Conservation (phyloP, 345 rosid species). For the Hypericum androsaemum region DNA sequence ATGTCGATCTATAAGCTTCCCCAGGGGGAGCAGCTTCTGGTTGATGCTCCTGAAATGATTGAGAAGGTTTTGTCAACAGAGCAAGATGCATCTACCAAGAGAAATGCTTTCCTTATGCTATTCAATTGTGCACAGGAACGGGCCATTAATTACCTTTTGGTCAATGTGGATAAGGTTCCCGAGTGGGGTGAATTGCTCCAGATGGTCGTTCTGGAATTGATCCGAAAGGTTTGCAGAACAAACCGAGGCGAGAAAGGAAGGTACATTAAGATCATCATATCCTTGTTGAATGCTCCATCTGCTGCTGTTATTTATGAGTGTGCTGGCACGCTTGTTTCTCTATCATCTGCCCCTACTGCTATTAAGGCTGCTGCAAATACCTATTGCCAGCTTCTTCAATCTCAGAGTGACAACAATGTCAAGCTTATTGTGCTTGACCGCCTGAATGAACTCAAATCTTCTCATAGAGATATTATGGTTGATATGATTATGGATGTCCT, state of each 20-base stretch:
- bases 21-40: conserved; percentile 60
- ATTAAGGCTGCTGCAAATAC: conserved; percentile 78
- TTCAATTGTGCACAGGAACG: conserved; percentile 63
- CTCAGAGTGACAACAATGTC: conserved; percentile 87
- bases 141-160: conserved; percentile 51
- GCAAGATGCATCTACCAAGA: conserved; percentile 65
- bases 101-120: conserved; percentile 78
- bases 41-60: conserved; percentile 71
- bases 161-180: conserved; percentile 53
- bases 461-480: conserved; percentile 72
- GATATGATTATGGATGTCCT: conserved; percentile 86
- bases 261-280: conserved; percentile 61
- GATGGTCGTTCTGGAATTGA: conserved; percentile 71
- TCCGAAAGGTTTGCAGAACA: conserved; percentile 60
- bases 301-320: conserved; percentile 67
- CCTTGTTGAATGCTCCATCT: conserved; percentile 62
- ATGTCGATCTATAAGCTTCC: conserved; percentile 72
- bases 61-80: conserved; percentile 58
- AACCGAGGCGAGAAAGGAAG: conserved; percentile 58
- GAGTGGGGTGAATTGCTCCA: conserved; percentile 70
- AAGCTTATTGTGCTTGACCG: conserved; percentile 83
- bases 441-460: conserved; percentile 59
- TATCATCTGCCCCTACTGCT: conserved; percentile 87
- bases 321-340: conserved; percentile 72
- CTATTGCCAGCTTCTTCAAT: conserved; percentile 69